Base-by-base conservation (phyloP, 345 rosid species). In the Lepidium africanum region DNA sequence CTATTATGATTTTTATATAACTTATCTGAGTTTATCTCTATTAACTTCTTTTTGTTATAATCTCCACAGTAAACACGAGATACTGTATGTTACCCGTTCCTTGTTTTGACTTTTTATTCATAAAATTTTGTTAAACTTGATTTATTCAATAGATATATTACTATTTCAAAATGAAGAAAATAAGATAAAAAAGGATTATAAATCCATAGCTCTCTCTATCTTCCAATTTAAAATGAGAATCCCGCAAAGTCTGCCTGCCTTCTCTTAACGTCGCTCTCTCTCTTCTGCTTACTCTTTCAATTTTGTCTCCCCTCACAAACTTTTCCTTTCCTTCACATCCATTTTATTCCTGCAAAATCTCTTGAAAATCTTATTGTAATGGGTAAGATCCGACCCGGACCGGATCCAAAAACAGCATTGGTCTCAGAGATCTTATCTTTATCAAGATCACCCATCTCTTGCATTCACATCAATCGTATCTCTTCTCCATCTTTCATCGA, bases 351-450 rank as follows among this genome's bases (percentile, higher is more conserved):
- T 10, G 46, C 0, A 65, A 51, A 33, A 1, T 37, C 17, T 51
- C 54, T 61, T 35, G 39, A 47, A 66, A 36, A 63, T 45, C 25
- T 39, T 13, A 19, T 52, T 48, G 9, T 59, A 75, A 83, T 84
- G 87, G 81, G 62, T 65, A 76, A 73, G 85, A 67, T 78, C 80
- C 83, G 81, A 69, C 32, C 62, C 45, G 86, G 80, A 66, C 74
- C 79, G 35, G 85, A 75, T 40, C 61, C 42, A 48, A 79, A 87
- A 72, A 81, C 84, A 41, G 77, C 69, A 59, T 54, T 92, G 55
- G 87, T 87, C 13, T 53, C 74, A 9, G 85, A 89, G 61, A 89
- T 92, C 65, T 89, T 87, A 78, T 80, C 86, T 50, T 16, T 92
- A 17, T 85, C 95, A 2, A 74, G 52, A 51, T 51, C 69, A 51